Base-by-base conservation (phyloP, 2,329 filamentous ascomycete species). In the Cytospora piceae region DNA sequence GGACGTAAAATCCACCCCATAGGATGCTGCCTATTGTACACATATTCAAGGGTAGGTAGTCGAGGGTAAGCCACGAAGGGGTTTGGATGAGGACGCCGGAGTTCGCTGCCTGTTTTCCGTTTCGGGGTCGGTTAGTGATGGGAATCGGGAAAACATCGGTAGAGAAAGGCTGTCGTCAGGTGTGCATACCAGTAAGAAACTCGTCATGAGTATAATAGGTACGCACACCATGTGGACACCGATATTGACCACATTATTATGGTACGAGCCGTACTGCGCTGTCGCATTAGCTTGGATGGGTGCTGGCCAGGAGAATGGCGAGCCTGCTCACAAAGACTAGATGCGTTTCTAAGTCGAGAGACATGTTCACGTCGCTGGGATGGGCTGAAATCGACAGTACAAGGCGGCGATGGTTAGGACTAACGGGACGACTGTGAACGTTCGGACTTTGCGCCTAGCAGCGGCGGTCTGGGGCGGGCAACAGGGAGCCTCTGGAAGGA, bases 171-270 rank as follows among this genome's bases (percentile, higher is more conserved):
- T 49, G 46, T 49, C n/a, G n/a, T 49, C 46, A 49, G 29, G 46
- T 52, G 62, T 31, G 75, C 87, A 70, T 85, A 94, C 91, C 74
- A 94, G 82, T 66, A 90, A 81, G 73, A 94, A 89, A 49, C 81
- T 85, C 2, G 90, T 89, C 74, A 91, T 83, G 61, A 94, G 78
- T 65, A 95, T 90, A 63, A 91, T 77, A 54, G 92, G 92, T 64
- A 95, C 91, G 75, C 90, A 94, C 66, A 87, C 81, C 80, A 93
- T 89, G 77, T 95, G 92, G 74, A 95, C 94, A 70, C 82, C 83
- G 67, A 94, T 80, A 76, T 95, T 95, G 78, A 91, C 85, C 56
- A 85, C 79, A 77, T 94, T 89, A 74, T 91, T 87, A 78, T 95
- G 92, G 75, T 95, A 94, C 66, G 90, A 86, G 76, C 91, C 92